Percentiles rank a stretch among this genome's conserved stretches.
These are phyloP conservation scores for Saussurea involucrata DNA, from an alignment of 129 eudicot genomes.

Conservation along the genomic window DNA sequence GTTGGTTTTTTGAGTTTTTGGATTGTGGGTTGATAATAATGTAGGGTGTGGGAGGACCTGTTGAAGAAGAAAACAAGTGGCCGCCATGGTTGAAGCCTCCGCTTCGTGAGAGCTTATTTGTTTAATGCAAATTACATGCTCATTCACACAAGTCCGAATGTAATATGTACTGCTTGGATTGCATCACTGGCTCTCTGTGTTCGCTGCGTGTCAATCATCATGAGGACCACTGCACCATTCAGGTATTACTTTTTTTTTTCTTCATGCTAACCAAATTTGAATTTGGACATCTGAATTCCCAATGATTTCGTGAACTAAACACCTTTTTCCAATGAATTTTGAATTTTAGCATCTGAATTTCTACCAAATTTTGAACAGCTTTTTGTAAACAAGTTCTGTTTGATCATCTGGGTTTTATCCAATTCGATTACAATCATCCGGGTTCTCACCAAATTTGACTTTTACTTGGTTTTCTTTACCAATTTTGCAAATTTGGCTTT, in stretches of 20 bases:
- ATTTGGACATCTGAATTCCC: background rate
- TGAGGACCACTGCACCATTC: conserved; percentile 77
- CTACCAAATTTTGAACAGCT: too few species aligned
- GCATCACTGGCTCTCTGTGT: conserved; percentile 72
- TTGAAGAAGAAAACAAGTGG: conserved; percentile 74
- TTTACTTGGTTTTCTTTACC: background rate
- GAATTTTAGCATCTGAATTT: too few species aligned
- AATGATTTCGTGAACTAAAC: too few species aligned
- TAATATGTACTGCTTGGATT: conserved; percentile 88
- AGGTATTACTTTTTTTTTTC: conserved; percentile 30
- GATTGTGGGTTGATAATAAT: background rate
- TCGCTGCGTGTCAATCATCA: conserved; percentile 72
- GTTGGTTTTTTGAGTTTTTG: background rate
- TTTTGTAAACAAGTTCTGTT: too few species aligned
- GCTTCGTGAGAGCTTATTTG: conserved; percentile 66
- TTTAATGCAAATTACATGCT: conserved; percentile 73
- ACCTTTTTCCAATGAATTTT: too few species aligned
- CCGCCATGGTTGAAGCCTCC: conserved; percentile 86
- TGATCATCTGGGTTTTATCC: background rate
- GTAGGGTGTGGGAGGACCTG: conserved; percentile 64
- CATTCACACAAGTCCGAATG: conserved; percentile 93
- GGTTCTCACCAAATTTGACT: conserved; percentile 5
- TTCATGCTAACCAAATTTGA: conserved; percentile 6
- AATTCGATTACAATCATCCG: background rate
- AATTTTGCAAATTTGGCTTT: background rate